phyloP scores from a whole-genome alignment of 257 asterid genomes.

The Petrea volubilis region DNA sequence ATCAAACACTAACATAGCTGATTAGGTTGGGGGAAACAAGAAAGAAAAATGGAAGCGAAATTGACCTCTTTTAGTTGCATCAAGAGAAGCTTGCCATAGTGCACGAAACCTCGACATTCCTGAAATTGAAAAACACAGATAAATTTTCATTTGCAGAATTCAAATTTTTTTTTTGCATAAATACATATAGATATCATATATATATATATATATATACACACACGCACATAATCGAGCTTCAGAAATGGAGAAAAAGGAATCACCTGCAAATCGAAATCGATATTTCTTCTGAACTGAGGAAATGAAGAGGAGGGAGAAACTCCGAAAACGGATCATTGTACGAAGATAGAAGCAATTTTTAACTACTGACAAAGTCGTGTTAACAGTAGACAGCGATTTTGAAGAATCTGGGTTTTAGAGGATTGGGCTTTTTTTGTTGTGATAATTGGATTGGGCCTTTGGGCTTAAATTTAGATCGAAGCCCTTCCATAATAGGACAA shows the following conservation, averaged over 20 bases:
- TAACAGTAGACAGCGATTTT: neutral
- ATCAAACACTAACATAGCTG: neutral
- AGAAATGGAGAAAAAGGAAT: neutral
- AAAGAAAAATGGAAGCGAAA: neutral
- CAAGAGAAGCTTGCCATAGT: conserved; percentile 68
- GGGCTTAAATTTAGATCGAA: too few species aligned
- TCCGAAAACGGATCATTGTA: conserved; percentile 22
- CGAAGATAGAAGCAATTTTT: neutral
- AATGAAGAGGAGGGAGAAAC: neutral
- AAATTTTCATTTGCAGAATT: neutral
- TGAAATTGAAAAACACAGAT: conserved; percentile 1
- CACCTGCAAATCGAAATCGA: conserved; percentile 8
- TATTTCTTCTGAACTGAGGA: conserved; percentile 6
- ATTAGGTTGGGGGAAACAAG: neutral
- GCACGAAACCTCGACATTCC: conserved; percentile 76
- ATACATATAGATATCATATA: too few species aligned
- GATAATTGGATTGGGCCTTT: too few species aligned
- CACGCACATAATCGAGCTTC: neutral
- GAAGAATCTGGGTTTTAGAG: too few species aligned
- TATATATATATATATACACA: too few species aligned
- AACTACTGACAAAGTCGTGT: neutral
- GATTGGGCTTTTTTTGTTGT: too few species aligned
- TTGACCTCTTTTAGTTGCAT: conserved; percentile 80
- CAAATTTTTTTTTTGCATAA: neutral
- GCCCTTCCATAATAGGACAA: too few species aligned